Evolutionary conservation across 2,329 filamentous ascomycete genomes (phyloP), one percentile per base, ranked within the genome.

Genomic region (Colletotrichum sp.): DNA sequence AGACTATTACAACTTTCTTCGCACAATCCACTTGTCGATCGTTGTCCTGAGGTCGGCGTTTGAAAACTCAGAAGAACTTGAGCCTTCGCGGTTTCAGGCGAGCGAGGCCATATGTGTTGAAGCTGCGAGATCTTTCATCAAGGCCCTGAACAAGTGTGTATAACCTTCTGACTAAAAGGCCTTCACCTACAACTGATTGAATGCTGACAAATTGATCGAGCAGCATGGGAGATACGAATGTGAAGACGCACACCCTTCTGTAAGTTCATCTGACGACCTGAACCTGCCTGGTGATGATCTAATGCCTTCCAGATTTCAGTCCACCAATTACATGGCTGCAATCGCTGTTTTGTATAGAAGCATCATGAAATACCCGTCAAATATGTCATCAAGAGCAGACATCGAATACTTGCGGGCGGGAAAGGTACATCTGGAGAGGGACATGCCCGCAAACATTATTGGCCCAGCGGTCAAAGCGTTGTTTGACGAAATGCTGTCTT

Each of bases 381-480:
- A 39, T 12, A 64, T 64, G 36, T 48, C 64, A 30, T 48, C 64
- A 22, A 39, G 26, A 30, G 64, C 64, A n/a, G 64, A 67, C 16
- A 26, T 67, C 1, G 64, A 67, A 28, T 67, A 67, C 22, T 30
- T 67, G 15, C 26, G 39, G n/a, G 26, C 64, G 4, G 36, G 64
- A 5, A 24, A 67, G 0, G 1, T 4, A 18, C 39, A 30, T 8
- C 15, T 55, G 13, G 36, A 67, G 10, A 24, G 26, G 6, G 64
- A 67, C 16, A 24, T 30, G 16, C 39, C 36, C 2, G 62, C 39
- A 6, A 52, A 67, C 0, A 28, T 55, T 10, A 9, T 26, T 26
- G 26, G 36, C 16, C 64, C 36, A 2, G 32, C 18, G 1, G 6
- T 67, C 16, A 52, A 22, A 28, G 32, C 36, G 1, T 30, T 67